A percentile compares a stretch with the other conserved stretches of the same genome.
These are phyloP conservation scores for Wickerhamomyces ciferrii DNA, from an alignment of 805 yeast genomes.

Conservation along the genomic window DNA sequence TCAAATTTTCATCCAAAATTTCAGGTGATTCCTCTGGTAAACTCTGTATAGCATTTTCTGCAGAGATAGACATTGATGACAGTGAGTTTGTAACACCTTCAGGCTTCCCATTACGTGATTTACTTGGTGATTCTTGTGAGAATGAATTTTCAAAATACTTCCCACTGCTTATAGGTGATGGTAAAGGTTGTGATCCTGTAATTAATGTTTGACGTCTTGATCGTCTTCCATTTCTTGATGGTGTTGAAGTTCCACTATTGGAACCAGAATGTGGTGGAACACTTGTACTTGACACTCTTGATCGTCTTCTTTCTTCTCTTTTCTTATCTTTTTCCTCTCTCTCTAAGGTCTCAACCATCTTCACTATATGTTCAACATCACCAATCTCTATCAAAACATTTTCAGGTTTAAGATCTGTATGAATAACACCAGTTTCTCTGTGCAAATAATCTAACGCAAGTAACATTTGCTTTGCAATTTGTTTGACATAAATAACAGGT, in stretches of 20 bases:
- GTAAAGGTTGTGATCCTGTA: constrained; percentile 90
- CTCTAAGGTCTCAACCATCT: constrained; percentile 58
- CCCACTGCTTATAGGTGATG: constrained; percentile 72
- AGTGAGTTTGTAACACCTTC: constrained; percentile 28
- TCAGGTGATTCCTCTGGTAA: not conserved
- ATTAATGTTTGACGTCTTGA: constrained; percentile 71
- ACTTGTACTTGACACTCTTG: constrained; percentile 21
- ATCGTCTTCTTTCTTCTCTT: constrained; percentile 33
- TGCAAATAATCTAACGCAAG: constrained; percentile 70
- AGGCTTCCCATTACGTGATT: constrained; percentile 8
- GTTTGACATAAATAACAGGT: constrained; percentile 73
- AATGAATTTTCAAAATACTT: constrained; percentile 24
- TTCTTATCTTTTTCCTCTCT: constrained; percentile 39
- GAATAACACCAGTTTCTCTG: constrained; percentile 68
- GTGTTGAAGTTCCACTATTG: constrained; percentile 16
- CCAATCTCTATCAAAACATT: constrained; percentile 77
- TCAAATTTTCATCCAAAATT: constrained; percentile 38
- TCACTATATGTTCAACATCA: constrained; percentile 74
- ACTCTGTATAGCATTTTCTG: constrained; percentile 17
- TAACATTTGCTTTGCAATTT: constrained; percentile 72
- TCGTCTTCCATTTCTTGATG: constrained; percentile 30
- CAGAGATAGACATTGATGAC: constrained; percentile 33
- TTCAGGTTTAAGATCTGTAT: constrained; percentile 71
- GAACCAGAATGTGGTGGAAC: constrained; percentile 5
- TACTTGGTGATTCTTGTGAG: constrained; percentile 19